phyloP scores from a whole-genome alignment of 108 stramenopile species.

The Nitzschia sp. region DNA sequence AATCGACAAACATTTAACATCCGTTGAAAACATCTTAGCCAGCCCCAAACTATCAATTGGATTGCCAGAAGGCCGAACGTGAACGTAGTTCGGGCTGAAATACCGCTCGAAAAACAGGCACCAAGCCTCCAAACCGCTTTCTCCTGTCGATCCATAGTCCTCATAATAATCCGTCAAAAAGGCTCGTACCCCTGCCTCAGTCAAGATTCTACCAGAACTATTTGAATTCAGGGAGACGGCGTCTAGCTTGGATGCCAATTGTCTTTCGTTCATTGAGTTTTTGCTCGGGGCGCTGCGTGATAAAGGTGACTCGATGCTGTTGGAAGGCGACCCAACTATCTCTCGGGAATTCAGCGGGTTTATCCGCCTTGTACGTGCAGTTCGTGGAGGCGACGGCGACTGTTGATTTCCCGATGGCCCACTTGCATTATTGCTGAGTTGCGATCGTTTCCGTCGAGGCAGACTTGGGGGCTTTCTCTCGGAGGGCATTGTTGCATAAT shows the following conservation, averaged over 20 bases:
- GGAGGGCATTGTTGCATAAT: background rate
- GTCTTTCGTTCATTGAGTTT: background rate
- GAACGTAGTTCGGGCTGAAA: background rate
- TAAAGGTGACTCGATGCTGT: background rate
- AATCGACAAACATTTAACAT: background rate
- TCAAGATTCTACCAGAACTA: background rate
- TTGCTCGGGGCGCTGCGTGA: background rate
- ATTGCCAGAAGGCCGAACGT: slow-evolving; percentile 7
- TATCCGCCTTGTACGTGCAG: too few relatives aligned
- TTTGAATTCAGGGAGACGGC: background rate
- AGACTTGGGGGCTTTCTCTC: slow-evolving; percentile 1
- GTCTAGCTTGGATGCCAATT: background rate
- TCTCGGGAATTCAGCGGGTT: too few relatives aligned
- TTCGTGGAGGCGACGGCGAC: background rate
- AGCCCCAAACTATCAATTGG: background rate
- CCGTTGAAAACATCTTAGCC: background rate
- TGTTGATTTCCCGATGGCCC: background rate
- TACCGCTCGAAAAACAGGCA: background rate
- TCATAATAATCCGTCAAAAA: slow-evolving; percentile 2
- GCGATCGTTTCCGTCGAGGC: background rate
- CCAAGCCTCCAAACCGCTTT: background rate
- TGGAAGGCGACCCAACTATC: background rate
- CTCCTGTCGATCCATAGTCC: background rate
- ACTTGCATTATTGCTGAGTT: background rate
- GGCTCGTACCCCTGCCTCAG: background rate